A percentile compares a stretch with the other conserved stretches of the same genome.
phyloP scores from a whole-genome alignment of 2,329 filamentous ascomycete species.

The Aspergillus thermomutatus region DNA sequence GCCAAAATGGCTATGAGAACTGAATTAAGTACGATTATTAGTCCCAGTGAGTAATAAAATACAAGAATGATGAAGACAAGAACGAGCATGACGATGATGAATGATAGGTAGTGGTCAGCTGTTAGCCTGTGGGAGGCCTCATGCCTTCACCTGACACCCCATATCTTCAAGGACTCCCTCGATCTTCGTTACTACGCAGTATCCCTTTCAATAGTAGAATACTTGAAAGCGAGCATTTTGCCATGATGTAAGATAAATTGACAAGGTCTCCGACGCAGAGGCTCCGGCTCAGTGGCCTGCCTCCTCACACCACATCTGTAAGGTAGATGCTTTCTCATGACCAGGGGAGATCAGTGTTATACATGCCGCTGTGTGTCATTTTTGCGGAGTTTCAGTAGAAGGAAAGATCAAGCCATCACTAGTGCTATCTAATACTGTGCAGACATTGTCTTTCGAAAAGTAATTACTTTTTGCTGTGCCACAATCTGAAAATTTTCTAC shows the following conservation, averaged over 20 bases:
- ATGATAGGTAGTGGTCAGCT: not conserved
- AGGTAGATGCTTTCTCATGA: not conserved
- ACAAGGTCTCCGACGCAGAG: too few relatives aligned
- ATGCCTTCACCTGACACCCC: not conserved
- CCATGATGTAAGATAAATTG: not conserved
- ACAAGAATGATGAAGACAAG: not conserved
- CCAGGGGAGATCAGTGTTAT: not conserved
- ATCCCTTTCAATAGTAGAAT: not conserved
- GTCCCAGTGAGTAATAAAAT: constrained; percentile 9
- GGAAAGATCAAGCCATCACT: not conserved
- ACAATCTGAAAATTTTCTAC: not conserved
- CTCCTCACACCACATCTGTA: not conserved
- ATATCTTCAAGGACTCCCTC: not conserved
- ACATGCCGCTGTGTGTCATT: not conserved
- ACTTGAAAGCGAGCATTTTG: not conserved
- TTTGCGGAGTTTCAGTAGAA: not conserved
- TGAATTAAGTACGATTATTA: not conserved
- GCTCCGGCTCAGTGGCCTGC: too few relatives aligned
- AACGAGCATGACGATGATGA: not conserved
- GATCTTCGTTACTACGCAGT: not conserved
- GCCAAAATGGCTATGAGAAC: not conserved
- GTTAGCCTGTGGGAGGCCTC: not conserved
- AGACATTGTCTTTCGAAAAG: not conserved
- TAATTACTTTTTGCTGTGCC: not conserved
- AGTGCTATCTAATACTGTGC: not conserved